phyloP scores from a whole-genome alignment of 2,329 filamentous ascomycete species.

The Incumbomyces lentus region DNA sequence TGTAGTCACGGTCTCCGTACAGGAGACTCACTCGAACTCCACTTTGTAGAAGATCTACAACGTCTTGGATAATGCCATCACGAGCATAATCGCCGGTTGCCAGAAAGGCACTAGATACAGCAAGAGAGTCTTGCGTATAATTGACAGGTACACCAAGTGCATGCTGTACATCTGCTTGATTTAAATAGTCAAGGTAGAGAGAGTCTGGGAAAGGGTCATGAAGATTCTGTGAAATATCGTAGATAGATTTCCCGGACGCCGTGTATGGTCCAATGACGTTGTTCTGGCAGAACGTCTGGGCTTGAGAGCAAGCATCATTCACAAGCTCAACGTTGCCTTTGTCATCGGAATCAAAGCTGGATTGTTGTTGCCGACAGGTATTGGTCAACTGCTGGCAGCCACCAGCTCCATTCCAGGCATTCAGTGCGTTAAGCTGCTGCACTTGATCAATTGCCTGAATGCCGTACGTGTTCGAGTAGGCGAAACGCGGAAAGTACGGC shows the following conservation, averaged over 20 bases:
- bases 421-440: constrained; percentile 19
- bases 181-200: constrained; percentile 50
- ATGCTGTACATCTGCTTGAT: constrained; percentile 42
- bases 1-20: constrained; percentile 28
- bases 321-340: constrained; percentile 16
- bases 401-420: constrained; percentile 17
- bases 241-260: constrained; percentile 31
- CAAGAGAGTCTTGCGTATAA: constrained; percentile 27
- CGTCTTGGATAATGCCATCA: constrained; percentile 22
- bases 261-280: constrained; percentile 32
- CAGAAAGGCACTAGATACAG: constrained; percentile 23
- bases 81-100: constrained; percentile 21
- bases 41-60: constrained; percentile 25
- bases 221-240: constrained; percentile 47
- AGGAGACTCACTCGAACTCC: constrained; percentile 37
- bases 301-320: constrained; percentile 22
- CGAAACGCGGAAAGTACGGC: constrained; percentile 31
- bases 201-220: constrained; percentile 49
- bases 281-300: constrained; percentile 24
- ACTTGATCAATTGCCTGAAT: constrained; percentile 42
- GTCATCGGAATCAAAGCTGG: constrained; percentile 17
- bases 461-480: constrained; percentile 45
- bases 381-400: constrained; percentile 20
- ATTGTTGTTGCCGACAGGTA: constrained; percentile 17
- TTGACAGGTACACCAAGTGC: constrained; percentile 46